Evolutionary conservation across 1,284 basidiomycete species (phyloP).

Genomic region (Microbotryum silenes-acaulis): DNA sequence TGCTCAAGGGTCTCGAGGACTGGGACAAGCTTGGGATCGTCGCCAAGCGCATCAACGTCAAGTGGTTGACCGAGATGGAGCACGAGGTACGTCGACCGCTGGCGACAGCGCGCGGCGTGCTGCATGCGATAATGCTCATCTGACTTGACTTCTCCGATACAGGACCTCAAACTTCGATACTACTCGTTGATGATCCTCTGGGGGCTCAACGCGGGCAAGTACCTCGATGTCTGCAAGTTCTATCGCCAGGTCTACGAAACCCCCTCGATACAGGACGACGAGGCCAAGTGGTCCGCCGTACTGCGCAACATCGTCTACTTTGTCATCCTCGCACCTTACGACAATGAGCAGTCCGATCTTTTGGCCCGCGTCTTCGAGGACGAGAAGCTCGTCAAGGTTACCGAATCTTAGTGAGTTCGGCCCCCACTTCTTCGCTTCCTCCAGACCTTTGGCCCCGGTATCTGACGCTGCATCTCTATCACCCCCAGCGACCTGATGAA

Average conservation of each 20-base stretch:
- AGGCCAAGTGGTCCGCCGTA: conserved; percentile 31
- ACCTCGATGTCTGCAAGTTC: conserved; percentile 89
- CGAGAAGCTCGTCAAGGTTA: conserved; percentile 59
- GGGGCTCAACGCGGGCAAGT: conserved; percentile 72
- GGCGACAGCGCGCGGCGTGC: not conserved
- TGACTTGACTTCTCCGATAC: conserved; percentile 3
- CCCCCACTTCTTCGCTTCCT: conserved; percentile 2
- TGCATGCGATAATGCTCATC: not conserved
- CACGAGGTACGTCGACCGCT: conserved; percentile 62
- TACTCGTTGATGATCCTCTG: conserved; percentile 96
- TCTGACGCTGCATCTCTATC: not conserved
- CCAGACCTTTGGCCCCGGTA: not conserved
- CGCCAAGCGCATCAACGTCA: conserved; percentile 87
- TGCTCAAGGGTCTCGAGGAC: conserved; percentile 66
- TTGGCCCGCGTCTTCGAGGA: conserved; percentile 72
- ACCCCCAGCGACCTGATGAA: conserved; percentile 76
- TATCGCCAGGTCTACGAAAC: conserved; percentile 97
- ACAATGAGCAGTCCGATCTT: conserved; percentile 97
- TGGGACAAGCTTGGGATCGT: conserved; percentile 90
- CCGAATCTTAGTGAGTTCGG: conserved; percentile 70
- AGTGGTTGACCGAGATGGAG: conserved; percentile 78
- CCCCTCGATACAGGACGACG: conserved; percentile 44
- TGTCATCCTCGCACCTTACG: conserved; percentile 82
- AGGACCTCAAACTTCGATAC: conserved; percentile 93
- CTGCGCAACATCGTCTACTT: conserved; percentile 79